These are phyloP conservation scores for Pythium monospermum DNA, from an alignment of 352 stramenopile genomes.

Conservation along the genomic window DNA sequence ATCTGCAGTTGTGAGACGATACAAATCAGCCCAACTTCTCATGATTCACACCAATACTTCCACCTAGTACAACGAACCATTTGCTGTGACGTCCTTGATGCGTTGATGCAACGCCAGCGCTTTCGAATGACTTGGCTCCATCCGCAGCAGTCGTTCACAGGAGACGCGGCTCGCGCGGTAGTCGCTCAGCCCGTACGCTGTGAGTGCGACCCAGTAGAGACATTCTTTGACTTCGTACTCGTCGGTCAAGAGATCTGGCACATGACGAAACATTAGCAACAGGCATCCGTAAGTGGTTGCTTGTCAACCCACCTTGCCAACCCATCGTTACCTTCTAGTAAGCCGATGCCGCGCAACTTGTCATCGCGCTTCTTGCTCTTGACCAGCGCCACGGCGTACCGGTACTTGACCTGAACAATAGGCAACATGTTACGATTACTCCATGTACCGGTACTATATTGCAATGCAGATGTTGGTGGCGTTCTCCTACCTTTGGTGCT, in stretches of 20 bases:
- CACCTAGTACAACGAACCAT: too few species aligned
- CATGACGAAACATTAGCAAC: background rate
- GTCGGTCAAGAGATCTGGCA: constrained; percentile 52
- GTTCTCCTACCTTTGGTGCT: constrained; percentile 53
- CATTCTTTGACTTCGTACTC: constrained; percentile 53
- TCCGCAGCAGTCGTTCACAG: constrained; percentile 69
- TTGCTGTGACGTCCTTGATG: constrained; percentile 64
- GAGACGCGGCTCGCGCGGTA: constrained; percentile 61
- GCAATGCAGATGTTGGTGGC: too few species aligned
- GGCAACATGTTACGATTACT: too few species aligned
- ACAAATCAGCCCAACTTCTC: background rate
- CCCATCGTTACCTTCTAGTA: constrained; percentile 51
- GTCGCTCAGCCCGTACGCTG: constrained; percentile 61
- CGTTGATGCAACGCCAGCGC: constrained; percentile 69
- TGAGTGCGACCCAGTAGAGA: constrained; percentile 77
- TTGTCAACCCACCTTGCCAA: background rate
- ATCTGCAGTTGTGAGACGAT: constrained; percentile 26
- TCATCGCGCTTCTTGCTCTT: constrained; percentile 81
- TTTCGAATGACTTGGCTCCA: constrained; percentile 66
- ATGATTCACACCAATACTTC: too few species aligned
- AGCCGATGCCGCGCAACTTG: constrained; percentile 62
- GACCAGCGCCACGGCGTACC: constrained; percentile 62
- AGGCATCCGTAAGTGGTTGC: background rate
- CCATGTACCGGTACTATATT: too few species aligned
- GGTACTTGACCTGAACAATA: constrained; percentile 56